Percentiles rank a stretch among this genome's conserved stretches.
phyloP scores from a whole-genome alignment of 148 eudicot species.

The Euryodendron excelsum region DNA sequence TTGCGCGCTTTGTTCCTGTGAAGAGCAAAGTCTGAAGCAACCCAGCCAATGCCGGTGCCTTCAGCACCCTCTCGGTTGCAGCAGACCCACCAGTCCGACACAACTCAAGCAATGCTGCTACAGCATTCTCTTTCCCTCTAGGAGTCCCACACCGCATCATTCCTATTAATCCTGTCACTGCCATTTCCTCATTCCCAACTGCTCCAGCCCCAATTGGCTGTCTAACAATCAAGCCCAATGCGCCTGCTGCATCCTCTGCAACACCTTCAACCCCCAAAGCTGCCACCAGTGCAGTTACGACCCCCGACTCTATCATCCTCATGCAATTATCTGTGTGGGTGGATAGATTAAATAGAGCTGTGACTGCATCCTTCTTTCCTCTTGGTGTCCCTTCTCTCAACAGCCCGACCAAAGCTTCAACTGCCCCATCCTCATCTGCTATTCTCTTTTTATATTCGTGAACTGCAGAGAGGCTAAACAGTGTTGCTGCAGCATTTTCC shows the following conservation, averaged over 20 bases:
- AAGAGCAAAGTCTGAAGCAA: conserved; percentile 61
- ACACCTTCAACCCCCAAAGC: conserved; percentile 57
- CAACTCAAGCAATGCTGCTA: conserved; percentile 78
- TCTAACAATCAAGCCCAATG: conserved; percentile 66
- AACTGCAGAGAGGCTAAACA: conserved; percentile 84
- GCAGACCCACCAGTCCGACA: conserved; percentile 64
- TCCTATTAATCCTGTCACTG: conserved; percentile 54
- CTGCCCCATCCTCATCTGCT: conserved; percentile 56
- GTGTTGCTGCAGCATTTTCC: conserved; percentile 87
- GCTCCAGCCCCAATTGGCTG: conserved; percentile 69
- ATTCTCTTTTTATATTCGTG: conserved; percentile 73
- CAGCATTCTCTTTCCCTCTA: conserved; percentile 82
- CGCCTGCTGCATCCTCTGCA: conserved; percentile 79
- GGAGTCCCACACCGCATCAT: conserved; percentile 80
- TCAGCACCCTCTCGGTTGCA: conserved; percentile 59
- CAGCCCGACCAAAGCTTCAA: conserved; percentile 56
- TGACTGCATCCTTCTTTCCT: conserved; percentile 82
- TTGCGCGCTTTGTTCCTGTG: conserved; percentile 81
- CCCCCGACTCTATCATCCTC: conserved; percentile 63
- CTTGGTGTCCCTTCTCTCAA: conserved; percentile 59
- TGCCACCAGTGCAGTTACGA: conserved; percentile 49
- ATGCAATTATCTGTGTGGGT: conserved; percentile 55
- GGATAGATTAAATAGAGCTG: conserved; percentile 69
- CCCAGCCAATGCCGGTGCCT: conserved; percentile 61
- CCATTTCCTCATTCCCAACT: conserved; percentile 60